phyloP scores from a whole-genome alignment of 352 stramenopile species.

The Phytophthora agathidicida region DNA sequence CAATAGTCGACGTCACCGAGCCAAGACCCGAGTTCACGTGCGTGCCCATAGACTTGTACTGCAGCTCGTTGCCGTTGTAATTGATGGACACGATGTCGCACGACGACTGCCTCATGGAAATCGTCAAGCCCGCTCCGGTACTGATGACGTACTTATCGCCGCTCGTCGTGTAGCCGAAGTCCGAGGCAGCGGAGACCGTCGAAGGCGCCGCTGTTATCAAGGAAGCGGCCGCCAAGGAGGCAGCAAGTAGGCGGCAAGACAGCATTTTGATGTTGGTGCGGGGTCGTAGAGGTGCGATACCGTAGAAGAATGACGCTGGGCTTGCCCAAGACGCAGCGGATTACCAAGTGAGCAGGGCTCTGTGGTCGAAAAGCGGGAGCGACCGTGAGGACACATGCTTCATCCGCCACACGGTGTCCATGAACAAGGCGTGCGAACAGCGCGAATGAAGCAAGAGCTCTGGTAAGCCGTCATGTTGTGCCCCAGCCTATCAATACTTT shows the following conservation, averaged over 20 bases:
- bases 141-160: conserved; percentile 44
- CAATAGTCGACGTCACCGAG: conserved; percentile 34
- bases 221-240: conserved; percentile 6
- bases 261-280: conserved; percentile 20
- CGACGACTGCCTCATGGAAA: conserved; percentile 45
- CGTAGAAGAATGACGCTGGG: neutral
- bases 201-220: conserved; percentile 7
- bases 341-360: conserved; percentile 16
- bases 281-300: too few relatives aligned
- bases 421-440: conserved; percentile 21
- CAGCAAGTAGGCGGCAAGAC: conserved; percentile 19
- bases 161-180: conserved; percentile 41
- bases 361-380: neutral
- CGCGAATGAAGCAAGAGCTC: conserved; percentile 5
- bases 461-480: conserved; percentile 9
- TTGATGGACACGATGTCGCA: conserved; percentile 49
- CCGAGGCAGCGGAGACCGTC: conserved; percentile 15
- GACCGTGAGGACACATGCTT: neutral
- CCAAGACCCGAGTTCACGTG: conserved; percentile 54
- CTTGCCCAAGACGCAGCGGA: neutral
- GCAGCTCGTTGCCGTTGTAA: conserved; percentile 46
- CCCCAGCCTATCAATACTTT: conserved; percentile 6
- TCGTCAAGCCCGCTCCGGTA: conserved; percentile 31
- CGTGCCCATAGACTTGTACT: conserved; percentile 49
- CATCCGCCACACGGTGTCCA: conserved; percentile 17